Percentiles rank a stretch among this genome's conserved stretches.
Conservation (phyloP, 78 protist genomes). For the Dictyostelium purpureum region DNA sequence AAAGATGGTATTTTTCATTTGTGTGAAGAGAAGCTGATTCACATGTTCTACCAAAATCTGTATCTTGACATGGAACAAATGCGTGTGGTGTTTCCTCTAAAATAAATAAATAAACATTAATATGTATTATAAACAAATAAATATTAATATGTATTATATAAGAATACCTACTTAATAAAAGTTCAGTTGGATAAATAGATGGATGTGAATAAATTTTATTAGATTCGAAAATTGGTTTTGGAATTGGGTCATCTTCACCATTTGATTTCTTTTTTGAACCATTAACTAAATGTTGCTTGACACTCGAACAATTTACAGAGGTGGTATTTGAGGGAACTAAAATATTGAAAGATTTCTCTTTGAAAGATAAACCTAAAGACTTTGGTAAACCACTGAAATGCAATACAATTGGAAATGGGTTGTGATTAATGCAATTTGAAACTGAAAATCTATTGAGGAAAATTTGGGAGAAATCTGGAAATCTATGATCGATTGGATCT, state of each 20-base stretch:
- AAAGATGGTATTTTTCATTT: neutral
- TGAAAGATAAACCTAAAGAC: neutral
- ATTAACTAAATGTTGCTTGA: neutral
- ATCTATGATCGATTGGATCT: neutral
- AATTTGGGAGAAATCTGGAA: slow-evolving; percentile 9
- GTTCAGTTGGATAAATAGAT: neutral
- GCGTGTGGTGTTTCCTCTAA: neutral
- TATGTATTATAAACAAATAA: neutral
- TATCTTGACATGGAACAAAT: neutral
- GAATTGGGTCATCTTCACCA: neutral
- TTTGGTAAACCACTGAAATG: neutral
- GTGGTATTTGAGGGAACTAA: neutral
- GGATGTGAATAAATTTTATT: neutral
- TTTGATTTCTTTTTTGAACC: slow-evolving; percentile 17
- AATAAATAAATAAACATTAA: neutral
- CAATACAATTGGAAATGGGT: neutral
- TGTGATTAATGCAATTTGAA: neutral
- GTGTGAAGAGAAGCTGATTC: neutral
- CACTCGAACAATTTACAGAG: neutral
- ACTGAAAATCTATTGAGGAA: neutral
- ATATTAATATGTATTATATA: neutral
- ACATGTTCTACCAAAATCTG: neutral
- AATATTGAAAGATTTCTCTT: neutral
- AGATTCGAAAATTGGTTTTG: neutral
- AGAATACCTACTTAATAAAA: neutral